Base-by-base conservation (phyloP, 2,329 filamentous ascomycete genomes). In the Sporothrix protearum region DNA sequence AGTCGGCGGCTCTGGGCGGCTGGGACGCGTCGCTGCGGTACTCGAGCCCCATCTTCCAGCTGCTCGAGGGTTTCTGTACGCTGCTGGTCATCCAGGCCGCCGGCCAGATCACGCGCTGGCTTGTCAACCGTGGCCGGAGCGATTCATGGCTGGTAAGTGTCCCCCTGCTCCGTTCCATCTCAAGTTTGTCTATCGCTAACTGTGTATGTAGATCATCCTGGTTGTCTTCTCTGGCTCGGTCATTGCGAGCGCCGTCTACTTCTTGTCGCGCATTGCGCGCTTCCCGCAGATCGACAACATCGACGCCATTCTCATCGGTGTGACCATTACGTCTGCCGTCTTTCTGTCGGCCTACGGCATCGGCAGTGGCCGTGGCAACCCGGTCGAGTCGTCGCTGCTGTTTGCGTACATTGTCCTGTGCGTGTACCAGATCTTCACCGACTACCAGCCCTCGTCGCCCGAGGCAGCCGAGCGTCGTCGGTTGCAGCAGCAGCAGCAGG, bases 321-420 rank as follows among this genome's bases (percentile, higher is more conserved):
- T 95, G 61, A 92, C 94, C 59, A 92, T 98, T 78, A 97, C 95
- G 25, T 96, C 94, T 69, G 93, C 93, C 68, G 90, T 97, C 74
- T 97, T 98, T 78, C 85, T 99, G 16, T 96, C 93, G 79, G 92
- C 92, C 16, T 97, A 95, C 85, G 96, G 96, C 33, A 97, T 98
- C 76, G 92, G 92, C 73, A 97, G 93, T 77, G 95, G 95, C 1
- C 90, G 94, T 77, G 96, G 96, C 73, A 99, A 97, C 77, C 93
- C 95, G 1, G 92, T 98, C 70, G 95, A 99, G 82, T 97, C 93
- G 76, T 97, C 95, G 28, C 85, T 99, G 12, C 87, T 99, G 72
- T 98, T 99, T 78, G 95, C 96, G 77, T 99, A 99, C 81, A 89
- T 97, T 73, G 96, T 97, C n/a, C 90, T 99, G 74, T 98, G 95